Percentiles rank a stretch among this genome's conserved stretches.
Evolutionary conservation across 139 green algal genomes (phyloP).

Genomic region (Picochlorum sp.): DNA sequence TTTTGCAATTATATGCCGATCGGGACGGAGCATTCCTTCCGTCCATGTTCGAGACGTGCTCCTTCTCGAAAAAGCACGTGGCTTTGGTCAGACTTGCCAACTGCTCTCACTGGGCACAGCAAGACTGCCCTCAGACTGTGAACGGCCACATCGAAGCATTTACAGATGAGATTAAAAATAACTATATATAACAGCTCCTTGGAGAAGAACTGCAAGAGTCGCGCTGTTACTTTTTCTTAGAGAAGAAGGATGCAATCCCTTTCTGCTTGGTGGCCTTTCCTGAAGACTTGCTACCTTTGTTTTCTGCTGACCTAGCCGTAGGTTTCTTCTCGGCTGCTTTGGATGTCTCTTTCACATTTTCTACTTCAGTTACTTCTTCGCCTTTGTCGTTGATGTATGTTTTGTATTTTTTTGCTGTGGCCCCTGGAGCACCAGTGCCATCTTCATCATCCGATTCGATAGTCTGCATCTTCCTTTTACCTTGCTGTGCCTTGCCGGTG

Average conservation of each 20-base stretch:
- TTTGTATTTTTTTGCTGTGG: slow-evolving; percentile 9
- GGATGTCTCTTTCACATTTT: background rate
- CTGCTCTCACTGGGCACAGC: slow-evolving; percentile 16
- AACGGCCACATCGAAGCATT: slow-evolving; percentile 14
- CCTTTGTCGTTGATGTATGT: slow-evolving; percentile 37
- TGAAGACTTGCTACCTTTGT: background rate
- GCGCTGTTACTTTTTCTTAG: slow-evolving; percentile 8
- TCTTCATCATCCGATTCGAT: slow-evolving; percentile 5
- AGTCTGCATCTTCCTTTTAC: slow-evolving; percentile 5
- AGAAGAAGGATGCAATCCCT: slow-evolving; percentile 24
- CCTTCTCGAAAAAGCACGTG: background rate
- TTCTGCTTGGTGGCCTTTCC: slow-evolving; percentile 19
- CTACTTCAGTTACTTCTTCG: slow-evolving; percentile 38
- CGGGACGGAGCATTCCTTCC: slow-evolving; percentile 2
- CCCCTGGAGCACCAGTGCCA: background rate
- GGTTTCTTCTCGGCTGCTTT: slow-evolving; percentile 1
- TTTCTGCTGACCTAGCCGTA: background rate
- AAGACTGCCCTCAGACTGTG: slow-evolving; percentile 16
- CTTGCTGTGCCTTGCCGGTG: slow-evolving; percentile 6
- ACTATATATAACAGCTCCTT: background rate
- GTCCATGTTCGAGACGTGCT: background rate
- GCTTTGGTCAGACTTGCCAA: background rate
- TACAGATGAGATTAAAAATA: background rate
- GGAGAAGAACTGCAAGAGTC: no score
- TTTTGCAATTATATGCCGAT: slow-evolving; percentile 16